phyloP scores from a whole-genome alignment of 2,329 filamentous ascomycete genomes.

The Verticillium albo-atrum region DNA sequence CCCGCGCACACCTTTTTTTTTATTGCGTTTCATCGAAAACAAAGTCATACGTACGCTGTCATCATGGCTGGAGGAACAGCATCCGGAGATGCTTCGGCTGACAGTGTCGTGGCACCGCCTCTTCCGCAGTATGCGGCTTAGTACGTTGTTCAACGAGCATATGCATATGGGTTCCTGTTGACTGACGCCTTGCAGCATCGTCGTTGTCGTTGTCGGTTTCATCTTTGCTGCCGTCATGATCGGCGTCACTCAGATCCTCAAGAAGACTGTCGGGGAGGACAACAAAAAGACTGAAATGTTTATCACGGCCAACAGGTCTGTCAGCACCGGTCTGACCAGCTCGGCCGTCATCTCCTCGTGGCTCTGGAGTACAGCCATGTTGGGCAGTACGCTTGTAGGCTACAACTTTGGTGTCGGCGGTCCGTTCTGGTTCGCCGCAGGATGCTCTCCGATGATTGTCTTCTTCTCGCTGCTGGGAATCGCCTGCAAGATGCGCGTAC shows the following conservation, averaged over 20 bases:
- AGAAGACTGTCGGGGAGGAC: slow-evolving; percentile 44
- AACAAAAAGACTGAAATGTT: slow-evolving; percentile 52
- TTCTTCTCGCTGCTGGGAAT: slow-evolving; percentile 47
- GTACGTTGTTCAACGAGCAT: background rate
- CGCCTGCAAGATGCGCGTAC: slow-evolving; percentile 46
- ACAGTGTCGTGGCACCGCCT: slow-evolving; percentile 3
- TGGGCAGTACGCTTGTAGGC: slow-evolving; percentile 45
- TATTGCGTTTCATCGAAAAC: no score
- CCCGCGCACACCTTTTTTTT: no score
- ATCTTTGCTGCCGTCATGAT: slow-evolving; percentile 38
- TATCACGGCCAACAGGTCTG: slow-evolving; percentile 47
- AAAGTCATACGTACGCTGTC: no score
- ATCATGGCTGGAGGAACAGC: background rate
- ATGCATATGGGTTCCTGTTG: background rate
- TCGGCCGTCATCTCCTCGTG: slow-evolving; percentile 51
- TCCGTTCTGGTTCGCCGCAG: slow-evolving; percentile 54
- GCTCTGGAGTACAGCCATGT: slow-evolving; percentile 49
- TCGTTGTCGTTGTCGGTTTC: slow-evolving; percentile 28
- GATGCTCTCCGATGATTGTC: slow-evolving; percentile 50
- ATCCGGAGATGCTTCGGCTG: background rate
- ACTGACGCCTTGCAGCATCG: slow-evolving; percentile 8
- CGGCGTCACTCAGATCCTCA: slow-evolving; percentile 38
- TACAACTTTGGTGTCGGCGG: slow-evolving; percentile 51
- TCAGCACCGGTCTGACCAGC: slow-evolving; percentile 45
- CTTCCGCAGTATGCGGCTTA: slow-evolving; percentile 5